Evolutionary conservation across 139 green algal genomes (phyloP).

Genomic region (Trebouxia sp.): DNA sequence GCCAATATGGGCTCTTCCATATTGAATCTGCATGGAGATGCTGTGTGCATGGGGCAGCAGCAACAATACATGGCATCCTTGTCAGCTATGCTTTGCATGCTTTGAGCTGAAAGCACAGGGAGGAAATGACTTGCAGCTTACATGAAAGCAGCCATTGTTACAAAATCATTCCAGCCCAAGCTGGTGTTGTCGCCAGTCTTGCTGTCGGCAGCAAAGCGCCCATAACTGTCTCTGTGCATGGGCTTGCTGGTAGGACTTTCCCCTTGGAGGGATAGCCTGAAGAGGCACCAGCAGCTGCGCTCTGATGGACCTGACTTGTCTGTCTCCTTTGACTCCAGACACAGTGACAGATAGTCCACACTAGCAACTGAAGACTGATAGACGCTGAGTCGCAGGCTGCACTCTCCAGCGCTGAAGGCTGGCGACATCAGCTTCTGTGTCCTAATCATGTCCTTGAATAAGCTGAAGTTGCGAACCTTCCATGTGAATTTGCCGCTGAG

Average conservation of each 20-base stretch:
- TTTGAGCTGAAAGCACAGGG: background rate
- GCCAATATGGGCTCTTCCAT: too few relatives aligned
- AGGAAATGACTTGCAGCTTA: constrained; percentile 39
- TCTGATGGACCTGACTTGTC: constrained; percentile 51
- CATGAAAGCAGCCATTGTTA: constrained; percentile 56
- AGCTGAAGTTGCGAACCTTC: constrained; percentile 68
- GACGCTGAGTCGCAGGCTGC: constrained; percentile 66
- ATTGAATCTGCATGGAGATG: too few relatives aligned
- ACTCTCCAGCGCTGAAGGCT: constrained; percentile 70
- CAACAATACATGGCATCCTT: too few relatives aligned
- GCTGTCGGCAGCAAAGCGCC: constrained; percentile 66
- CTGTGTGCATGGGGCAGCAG: too few relatives aligned
- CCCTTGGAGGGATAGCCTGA: constrained; percentile 52
- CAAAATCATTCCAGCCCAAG: constrained; percentile 83
- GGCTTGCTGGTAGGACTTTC: constrained; percentile 38
- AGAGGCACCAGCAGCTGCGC: constrained; percentile 72
- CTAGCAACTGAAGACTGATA: constrained; percentile 56
- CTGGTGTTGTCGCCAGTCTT: constrained; percentile 69
- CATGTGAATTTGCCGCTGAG: constrained; percentile 69
- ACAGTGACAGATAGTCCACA: constrained; percentile 60
- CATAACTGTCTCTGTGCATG: constrained; percentile 72
- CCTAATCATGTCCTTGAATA: constrained; percentile 75
- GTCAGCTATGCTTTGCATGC: too few relatives aligned
- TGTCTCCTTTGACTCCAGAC: constrained; percentile 68
- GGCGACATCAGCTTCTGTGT: constrained; percentile 82